A percentile compares a stretch with the other conserved stretches of the same genome.
Conservation (phyloP, 352 stramenopile genomes). For the Phytopythium aichiense region DNA sequence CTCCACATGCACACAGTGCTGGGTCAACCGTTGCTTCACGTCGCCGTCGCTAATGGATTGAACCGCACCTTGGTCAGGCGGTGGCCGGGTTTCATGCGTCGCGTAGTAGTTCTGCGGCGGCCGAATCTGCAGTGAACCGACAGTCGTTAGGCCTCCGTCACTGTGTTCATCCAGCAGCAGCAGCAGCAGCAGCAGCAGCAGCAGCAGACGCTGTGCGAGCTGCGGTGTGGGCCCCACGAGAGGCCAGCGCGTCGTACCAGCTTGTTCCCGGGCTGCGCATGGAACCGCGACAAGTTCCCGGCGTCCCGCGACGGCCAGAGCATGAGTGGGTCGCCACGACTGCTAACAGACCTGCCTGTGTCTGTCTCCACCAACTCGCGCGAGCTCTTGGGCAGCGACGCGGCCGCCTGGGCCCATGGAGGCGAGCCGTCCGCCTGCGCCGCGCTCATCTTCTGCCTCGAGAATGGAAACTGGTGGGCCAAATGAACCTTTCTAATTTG, state of each 20-base stretch:
- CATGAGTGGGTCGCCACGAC: not conserved
- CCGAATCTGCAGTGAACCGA: constrained; percentile 31
- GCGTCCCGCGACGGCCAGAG: constrained; percentile 40
- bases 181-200: no score
- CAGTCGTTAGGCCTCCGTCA: no score
- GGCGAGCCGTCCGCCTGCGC: no score
- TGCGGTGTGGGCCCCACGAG: no score
- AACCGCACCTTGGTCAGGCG: constrained; percentile 42
- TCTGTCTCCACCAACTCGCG: not conserved
- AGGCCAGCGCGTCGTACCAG: constrained; percentile 25
- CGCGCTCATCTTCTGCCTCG: not conserved
- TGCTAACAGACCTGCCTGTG: not conserved
- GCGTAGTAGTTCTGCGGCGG: constrained; percentile 52
- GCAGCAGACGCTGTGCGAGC: no score
- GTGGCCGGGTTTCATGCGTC: constrained; percentile 67
- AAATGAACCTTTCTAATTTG: no score
- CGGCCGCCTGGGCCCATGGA: not conserved
- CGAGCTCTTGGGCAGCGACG: not conserved
- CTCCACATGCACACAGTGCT: not conserved
- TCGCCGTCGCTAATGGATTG: not conserved
- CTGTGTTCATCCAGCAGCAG: not conserved
- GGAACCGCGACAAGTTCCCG: constrained; percentile 29
- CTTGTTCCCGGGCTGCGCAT: constrained; percentile 25
- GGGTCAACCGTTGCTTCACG: no score
- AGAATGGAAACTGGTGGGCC: no score